Evolutionary conservation across 331 rosid species (phyloP).

Genomic region (Acacia pycnantha): DNA sequence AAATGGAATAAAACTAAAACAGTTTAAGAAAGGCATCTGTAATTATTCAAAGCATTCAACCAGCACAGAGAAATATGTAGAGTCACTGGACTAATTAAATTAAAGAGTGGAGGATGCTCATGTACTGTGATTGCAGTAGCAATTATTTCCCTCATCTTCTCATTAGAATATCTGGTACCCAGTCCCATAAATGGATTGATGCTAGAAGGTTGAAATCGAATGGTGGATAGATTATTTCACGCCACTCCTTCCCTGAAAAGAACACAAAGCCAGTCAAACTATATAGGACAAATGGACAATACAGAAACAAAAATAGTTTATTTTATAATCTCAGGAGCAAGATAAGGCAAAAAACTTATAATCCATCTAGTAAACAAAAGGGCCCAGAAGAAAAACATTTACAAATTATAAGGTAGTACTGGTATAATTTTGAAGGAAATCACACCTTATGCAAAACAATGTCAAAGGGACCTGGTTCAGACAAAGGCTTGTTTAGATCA

Average conservation of each 20-base stretch:
- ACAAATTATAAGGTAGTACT: slow-evolving; percentile 16
- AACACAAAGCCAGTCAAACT: slow-evolving; percentile 42
- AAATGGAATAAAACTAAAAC: slow-evolving; percentile 27
- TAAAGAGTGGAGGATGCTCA: too few relatives aligned
- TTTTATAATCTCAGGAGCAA: slow-evolving; percentile 12
- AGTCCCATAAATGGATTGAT: too few relatives aligned
- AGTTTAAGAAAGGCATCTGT: not conserved
- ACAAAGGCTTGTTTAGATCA: slow-evolving; percentile 65
- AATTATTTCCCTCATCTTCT: too few relatives aligned
- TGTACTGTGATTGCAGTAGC: too few relatives aligned
- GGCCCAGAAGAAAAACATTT: slow-evolving; percentile 4
- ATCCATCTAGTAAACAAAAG: slow-evolving; percentile 5
- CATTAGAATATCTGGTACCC: too few relatives aligned
- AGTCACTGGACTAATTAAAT: too few relatives aligned
- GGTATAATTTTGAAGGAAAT: slow-evolving; percentile 22
- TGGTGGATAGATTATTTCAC: too few relatives aligned
- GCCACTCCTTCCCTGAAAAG: slow-evolving; percentile 73
- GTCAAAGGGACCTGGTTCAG: slow-evolving; percentile 88
- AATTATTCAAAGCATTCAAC: too few relatives aligned
- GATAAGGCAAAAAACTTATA: not conserved
- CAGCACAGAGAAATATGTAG: too few relatives aligned
- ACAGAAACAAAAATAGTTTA: slow-evolving; percentile 8
- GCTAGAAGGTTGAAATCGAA: too few relatives aligned
- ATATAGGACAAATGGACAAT: slow-evolving; percentile 14
- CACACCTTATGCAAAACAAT: slow-evolving; percentile 75